Conservation (phyloP, 2,329 filamentous ascomycete species). For the Neurospora crassa region DNA sequence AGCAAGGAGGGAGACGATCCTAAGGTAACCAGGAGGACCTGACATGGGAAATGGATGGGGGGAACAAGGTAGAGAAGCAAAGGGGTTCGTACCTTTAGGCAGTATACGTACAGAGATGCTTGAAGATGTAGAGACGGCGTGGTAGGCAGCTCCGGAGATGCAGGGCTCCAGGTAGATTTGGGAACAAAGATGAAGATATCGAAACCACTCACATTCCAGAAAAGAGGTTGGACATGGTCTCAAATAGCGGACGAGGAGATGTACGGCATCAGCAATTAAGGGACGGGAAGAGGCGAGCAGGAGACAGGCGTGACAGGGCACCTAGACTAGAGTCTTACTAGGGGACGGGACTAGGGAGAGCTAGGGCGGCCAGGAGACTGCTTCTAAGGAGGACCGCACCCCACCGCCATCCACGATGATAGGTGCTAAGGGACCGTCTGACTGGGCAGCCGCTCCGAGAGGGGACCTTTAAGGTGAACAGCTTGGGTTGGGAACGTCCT, state of each 20-base stretch:
- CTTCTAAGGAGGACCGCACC: background rate
- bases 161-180: background rate
- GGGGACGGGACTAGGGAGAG: background rate
- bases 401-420: background rate
- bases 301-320: background rate
- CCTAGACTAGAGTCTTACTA: background rate
- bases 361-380: background rate
- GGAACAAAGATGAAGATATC: background rate
- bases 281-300: background rate
- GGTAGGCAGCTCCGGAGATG: background rate
- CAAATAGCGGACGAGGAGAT: background rate
- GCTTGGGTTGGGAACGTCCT: background rate
- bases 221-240: slow-evolving; percentile 22
- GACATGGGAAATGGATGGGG: background rate
- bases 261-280: slow-evolving; percentile 1
- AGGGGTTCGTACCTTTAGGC: background rate
- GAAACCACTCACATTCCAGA: slow-evolving; percentile 22
- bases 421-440: background rate
- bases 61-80: background rate
- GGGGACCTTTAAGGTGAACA: background rate
- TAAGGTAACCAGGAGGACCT: background rate
- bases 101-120: background rate
- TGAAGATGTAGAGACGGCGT: background rate
- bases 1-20: background rate
- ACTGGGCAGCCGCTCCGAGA: background rate